phyloP scores from a whole-genome alignment of 75 land plant genomes.

The Isoetes taiwanensis region DNA sequence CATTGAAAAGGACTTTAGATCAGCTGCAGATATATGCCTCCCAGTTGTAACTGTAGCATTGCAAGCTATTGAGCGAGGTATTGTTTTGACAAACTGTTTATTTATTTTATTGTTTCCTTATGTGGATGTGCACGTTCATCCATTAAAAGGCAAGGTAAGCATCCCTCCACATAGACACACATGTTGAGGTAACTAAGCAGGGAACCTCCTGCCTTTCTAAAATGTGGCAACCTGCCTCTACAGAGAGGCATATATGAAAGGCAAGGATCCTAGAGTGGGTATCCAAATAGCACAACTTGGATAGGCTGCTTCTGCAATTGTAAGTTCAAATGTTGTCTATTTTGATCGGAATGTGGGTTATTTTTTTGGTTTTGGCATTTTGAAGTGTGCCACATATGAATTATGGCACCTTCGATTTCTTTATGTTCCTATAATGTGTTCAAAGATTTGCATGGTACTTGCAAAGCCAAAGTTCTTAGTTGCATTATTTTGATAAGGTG shows the following conservation, averaged over 20 bases:
- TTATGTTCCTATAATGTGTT: neutral
- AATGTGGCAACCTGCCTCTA: conserved; percentile 41
- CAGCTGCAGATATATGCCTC: conserved; percentile 51
- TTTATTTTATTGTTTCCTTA: too few species aligned
- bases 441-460: neutral
- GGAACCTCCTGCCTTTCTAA: conserved; percentile 36
- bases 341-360: neutral
- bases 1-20: conserved; percentile 26
- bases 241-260: conserved; percentile 15
- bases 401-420: conserved; percentile 4
- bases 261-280: conserved; percentile 25
- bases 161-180: neutral
- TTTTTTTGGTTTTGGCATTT: neutral
- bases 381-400: neutral
- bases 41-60: conserved; percentile 48
- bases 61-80: conserved; percentile 34
- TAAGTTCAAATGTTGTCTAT: conserved; percentile 3
- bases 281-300: conserved; percentile 35
- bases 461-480: neutral
- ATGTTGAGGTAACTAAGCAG: conserved; percentile 42
- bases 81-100: conserved; percentile 36
- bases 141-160: conserved; percentile 55
- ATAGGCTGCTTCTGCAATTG: conserved; percentile 36
- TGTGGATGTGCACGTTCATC: conserved; percentile 54
- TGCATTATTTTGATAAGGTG: conserved; percentile 9